These are phyloP conservation scores for Suillus alpinus DNA, from an alignment of 768 basidiomycete genomes.

Conservation along the genomic window DNA sequence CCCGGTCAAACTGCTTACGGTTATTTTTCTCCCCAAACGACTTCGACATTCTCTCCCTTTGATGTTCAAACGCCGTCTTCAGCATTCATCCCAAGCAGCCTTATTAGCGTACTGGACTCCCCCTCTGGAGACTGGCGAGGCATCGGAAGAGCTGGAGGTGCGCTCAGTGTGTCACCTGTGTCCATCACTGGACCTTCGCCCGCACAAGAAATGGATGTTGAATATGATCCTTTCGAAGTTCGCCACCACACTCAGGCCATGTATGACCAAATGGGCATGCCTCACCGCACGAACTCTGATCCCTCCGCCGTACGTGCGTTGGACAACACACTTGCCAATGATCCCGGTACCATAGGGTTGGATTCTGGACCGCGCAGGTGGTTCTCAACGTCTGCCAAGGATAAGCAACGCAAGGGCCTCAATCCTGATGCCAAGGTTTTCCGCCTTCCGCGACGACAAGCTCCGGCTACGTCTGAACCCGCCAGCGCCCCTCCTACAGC, in stretches of 20 bases:
- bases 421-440: constrained; percentile 89
- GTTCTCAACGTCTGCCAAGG: constrained; percentile 43
- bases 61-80: constrained; percentile 41
- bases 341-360: constrained; percentile 10
- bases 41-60: constrained; percentile 53
- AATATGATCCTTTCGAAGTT: constrained; percentile 49
- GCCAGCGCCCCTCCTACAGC: constrained; percentile 10
- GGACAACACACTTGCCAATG: constrained; percentile 12
- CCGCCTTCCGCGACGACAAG: constrained; percentile 41
- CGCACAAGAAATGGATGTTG: constrained; percentile 25
- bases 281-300: constrained; percentile 36
- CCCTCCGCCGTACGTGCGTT: constrained; percentile 20
- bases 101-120: constrained; percentile 46
- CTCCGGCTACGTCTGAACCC: neutral
- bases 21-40: constrained; percentile 16
- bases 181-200: constrained; percentile 33
- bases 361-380: constrained; percentile 42
- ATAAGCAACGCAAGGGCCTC: constrained; percentile 61
- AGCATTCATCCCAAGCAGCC: constrained; percentile 53
- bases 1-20: constrained; percentile 13
- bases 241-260: constrained; percentile 26
- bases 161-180: constrained; percentile 40
- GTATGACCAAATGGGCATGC: constrained; percentile 24
- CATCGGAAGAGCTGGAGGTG: constrained; percentile 12
- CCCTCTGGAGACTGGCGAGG: constrained; percentile 56